A percentile compares a stretch with the other conserved stretches of the same genome.
Conservation (phyloP, 495 filamentous ascomycete genomes). For the Aspergillus olivimuriae region DNA sequence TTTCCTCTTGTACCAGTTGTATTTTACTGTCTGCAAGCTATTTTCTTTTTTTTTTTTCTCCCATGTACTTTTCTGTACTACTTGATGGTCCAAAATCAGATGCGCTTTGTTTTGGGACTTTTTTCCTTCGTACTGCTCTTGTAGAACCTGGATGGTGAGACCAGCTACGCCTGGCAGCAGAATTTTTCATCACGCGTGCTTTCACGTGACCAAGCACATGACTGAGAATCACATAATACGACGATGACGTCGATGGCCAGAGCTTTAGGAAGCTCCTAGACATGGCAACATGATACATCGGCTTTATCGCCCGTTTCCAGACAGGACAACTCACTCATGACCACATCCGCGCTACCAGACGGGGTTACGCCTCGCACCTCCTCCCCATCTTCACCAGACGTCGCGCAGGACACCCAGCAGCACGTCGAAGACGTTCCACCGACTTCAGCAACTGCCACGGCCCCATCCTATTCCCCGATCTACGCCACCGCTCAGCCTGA, state of each 20-base stretch:
- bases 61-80: constrained; percentile 27
- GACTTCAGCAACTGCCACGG: constrained; percentile 23
- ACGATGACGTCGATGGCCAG: constrained; percentile 4
- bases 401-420: background rate
- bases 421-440: background rate
- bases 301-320: too few relatives aligned
- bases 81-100: constrained; percentile 7
- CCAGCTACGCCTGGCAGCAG: too few relatives aligned
- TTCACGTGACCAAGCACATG: too few relatives aligned
- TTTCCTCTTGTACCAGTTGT: constrained; percentile 47
- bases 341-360: constrained; percentile 13
- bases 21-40: constrained; percentile 52
- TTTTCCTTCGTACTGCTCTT: background rate
- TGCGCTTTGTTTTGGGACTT: background rate
- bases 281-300: too few relatives aligned
- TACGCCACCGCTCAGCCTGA: constrained; percentile 46
- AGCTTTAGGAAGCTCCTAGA: too few relatives aligned
- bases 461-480: constrained; percentile 33
- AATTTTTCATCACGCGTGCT: too few relatives aligned
- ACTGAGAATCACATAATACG: constrained; percentile 6
- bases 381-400: constrained; percentile 13
- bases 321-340: background rate
- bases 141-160: too few relatives aligned
- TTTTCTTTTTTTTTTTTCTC: constrained; percentile 37
- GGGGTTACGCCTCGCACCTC: constrained; percentile 18